phyloP scores from a whole-genome alignment of 208 protist genomes.

The Trypanosoma boissoni region DNA sequence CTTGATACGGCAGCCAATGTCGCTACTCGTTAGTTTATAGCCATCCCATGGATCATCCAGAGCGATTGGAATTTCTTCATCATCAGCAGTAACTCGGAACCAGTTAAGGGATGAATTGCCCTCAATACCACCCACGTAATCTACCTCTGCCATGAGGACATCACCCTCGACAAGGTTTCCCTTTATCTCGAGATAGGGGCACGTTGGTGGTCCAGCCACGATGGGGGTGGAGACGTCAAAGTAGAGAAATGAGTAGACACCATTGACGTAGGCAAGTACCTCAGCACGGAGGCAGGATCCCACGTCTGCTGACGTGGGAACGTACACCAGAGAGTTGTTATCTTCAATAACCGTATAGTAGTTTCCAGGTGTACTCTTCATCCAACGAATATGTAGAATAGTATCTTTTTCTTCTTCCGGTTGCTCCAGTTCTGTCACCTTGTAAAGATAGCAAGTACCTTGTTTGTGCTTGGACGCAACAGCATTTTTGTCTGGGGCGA shows the following conservation, averaged over 20 bases:
- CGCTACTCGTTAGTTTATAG: conserved; percentile 74
- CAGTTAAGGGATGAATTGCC: conserved; percentile 83
- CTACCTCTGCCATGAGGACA: conserved; percentile 72
- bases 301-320: conserved; percentile 71
- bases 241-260: conserved; percentile 87
- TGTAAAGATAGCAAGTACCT: conserved; percentile 86
- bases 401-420: conserved; percentile 82
- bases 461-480: conserved; percentile 86
- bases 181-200: conserved; percentile 77
- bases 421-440: conserved; percentile 64
- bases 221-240: conserved; percentile 89
- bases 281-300: conserved; percentile 84
- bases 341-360: conserved; percentile 87
- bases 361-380: conserved; percentile 69
- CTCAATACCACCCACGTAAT: conserved; percentile 88
- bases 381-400: conserved; percentile 91
- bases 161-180: conserved; percentile 72
- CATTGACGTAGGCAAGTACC: conserved; percentile 88
- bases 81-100: conserved; percentile 74
- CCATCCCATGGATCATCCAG: conserved; percentile 73
- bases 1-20: conserved; percentile 84
- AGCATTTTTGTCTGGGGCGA: conserved; percentile 78
- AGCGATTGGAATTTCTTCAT: conserved; percentile 66
- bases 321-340: conserved; percentile 80
- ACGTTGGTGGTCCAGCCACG: conserved; percentile 71